Evolutionary conservation across 805 yeast species (phyloP).

Genomic region (Pichia membranifaciens): DNA sequence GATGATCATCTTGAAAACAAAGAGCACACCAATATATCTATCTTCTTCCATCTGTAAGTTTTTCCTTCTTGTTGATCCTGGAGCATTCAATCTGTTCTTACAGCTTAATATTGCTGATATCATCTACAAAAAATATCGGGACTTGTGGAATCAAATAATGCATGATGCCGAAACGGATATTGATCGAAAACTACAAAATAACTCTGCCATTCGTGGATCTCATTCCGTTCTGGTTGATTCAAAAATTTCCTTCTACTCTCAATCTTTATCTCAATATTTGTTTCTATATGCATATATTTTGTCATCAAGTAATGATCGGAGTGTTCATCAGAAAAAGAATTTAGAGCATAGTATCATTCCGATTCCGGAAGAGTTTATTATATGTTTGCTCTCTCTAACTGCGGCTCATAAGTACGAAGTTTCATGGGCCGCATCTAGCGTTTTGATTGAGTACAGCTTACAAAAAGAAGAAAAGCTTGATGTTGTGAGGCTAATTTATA

Average conservation of each 20-base stretch:
- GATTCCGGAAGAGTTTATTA: neutral
- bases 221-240: neutral
- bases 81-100: neutral
- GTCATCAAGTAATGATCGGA: neutral
- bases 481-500: neutral
- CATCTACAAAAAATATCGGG: neutral
- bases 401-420: neutral
- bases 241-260: neutral
- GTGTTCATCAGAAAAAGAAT: neutral
- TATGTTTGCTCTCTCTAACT: neutral
- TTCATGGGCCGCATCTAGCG: slow-evolving; percentile 1
- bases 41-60: neutral
- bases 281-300: slow-evolving; percentile 6
- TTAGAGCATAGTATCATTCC: neutral
- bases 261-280: slow-evolving; percentile 1
- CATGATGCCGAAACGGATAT: neutral
- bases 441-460: neutral
- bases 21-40: neutral
- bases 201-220: neutral
- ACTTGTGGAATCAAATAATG: neutral
- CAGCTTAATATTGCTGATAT: neutral
- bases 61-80: neutral
- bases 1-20: neutral
- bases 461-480: neutral
- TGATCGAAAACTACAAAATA: too few species aligned